These are phyloP conservation scores for Ustilago nuda DNA, from an alignment of 1,284 basidiomycete genomes.

Conservation along the genomic window DNA sequence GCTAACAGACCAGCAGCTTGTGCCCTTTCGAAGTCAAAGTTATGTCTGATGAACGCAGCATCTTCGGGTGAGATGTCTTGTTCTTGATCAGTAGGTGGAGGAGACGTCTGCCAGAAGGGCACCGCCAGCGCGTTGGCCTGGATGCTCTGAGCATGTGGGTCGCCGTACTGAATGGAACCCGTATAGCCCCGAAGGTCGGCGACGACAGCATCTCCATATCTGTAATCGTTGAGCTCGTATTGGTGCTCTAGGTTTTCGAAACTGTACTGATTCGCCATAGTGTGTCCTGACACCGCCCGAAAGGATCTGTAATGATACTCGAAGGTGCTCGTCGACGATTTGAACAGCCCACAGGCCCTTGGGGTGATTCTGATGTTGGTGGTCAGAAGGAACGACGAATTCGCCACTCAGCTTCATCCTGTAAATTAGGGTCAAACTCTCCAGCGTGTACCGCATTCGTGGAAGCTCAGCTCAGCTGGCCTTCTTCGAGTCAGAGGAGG, in stretches of 20 bases:
- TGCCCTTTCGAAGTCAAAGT: constrained; percentile 33
- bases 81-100: neutral
- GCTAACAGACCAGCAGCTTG: constrained; percentile 25
- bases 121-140: neutral
- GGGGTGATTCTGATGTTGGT: neutral
- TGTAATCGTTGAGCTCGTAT: neutral
- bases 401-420: neutral
- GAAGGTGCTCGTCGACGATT: neutral
- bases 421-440: neutral
- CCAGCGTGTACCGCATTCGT: neutral
- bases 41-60: constrained; percentile 5
- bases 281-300: neutral
- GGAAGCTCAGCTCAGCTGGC: neutral
- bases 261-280: neutral
- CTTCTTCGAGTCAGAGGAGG: neutral
- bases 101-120: neutral
- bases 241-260: constrained; percentile 1
- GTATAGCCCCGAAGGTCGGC: neutral
- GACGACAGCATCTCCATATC: neutral
- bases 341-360: neutral
- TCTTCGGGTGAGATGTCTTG: neutral
- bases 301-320: neutral
- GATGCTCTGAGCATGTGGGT: neutral
- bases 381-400: neutral
- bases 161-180: neutral